phyloP scores from a whole-genome alignment of 768 basidiomycete genomes.

The Suillus spraguei region DNA sequence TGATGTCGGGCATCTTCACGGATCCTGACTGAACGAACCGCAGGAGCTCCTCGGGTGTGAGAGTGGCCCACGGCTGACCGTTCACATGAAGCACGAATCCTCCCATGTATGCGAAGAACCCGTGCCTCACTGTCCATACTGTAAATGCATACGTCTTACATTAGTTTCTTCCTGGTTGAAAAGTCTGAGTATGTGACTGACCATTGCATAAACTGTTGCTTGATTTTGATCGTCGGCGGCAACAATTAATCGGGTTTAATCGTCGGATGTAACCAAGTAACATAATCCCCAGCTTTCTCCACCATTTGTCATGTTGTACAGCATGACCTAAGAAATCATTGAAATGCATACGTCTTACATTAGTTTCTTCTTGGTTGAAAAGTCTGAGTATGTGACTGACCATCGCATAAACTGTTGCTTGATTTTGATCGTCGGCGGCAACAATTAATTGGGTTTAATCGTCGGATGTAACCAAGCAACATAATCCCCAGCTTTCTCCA shows the following conservation, averaged over 20 bases:
- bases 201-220: not conserved
- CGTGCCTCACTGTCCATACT: not conserved
- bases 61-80: not conserved
- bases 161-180: not conserved
- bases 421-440: too few species aligned
- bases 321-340: too few species aligned
- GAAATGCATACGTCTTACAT: rapidly evolving
- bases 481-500: too few species aligned
- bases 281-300: not conserved
- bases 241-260: too few species aligned
- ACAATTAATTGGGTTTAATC: too few species aligned
- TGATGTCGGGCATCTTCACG: not conserved
- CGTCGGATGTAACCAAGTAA: not conserved
- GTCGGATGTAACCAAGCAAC: too few species aligned
- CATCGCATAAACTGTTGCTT: not conserved
- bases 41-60: not conserved
- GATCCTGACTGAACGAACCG: too few species aligned
- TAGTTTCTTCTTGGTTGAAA: not conserved
- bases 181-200: not conserved
- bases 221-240: too few species aligned
- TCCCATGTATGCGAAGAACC: not conserved
- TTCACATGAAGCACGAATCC: not conserved
- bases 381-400: not conserved
- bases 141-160: not conserved
- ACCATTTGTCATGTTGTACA: too few species aligned